Evolutionary conservation across 805 yeast genomes (phyloP), one percentile per base, ranked within the genome.

Genomic region (Saccharomycodes ludwigii): DNA sequence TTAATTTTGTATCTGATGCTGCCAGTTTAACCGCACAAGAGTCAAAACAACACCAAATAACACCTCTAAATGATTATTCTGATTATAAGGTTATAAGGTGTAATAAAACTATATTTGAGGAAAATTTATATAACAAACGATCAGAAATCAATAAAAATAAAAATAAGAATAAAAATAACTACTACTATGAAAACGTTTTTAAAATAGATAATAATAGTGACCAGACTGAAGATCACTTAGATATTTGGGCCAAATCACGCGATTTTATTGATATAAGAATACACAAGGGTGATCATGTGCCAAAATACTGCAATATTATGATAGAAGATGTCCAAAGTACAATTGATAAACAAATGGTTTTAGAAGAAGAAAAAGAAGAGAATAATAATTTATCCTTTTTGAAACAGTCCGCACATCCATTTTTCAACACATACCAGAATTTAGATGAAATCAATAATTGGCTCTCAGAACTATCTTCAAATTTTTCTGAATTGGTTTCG

Each of bases 371-470:
- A 11, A 14, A 14, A 21, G 19, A 26, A 14, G 22, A 37, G 9
- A 25, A 42, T 14, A 23, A 37, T 11, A 20, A 38, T 28, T 33
- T 9, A 22, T 29, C 7, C 19, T 37, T 12, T 26, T 22, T 6
- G 27, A 37, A 16, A 13, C 38, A 42, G 14, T 31, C 47, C 9
- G 43, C 61, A 1, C 81, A 76, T 36, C 39, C 73, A 4, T 84
- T 84, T 49, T 84, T 84, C 52, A 67, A 65, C 38, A 75, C 72
- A 31, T 84, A 73, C 54, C 63, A 86, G 37, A 72, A 78, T 19
- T 57, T 82, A 37, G 67, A 68, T 19, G 68, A 83, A 4, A 76
- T 85, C 13, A 66, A 81, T 43, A 59, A 74, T 1, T 83, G 94
- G 93, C 61, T 77, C 40, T 77, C 72, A 28, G 43, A 74, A 15